These are phyloP conservation scores for Cryphonectria radicalis DNA, from an alignment of 2,329 filamentous ascomycete genomes.

Conservation along the genomic window DNA sequence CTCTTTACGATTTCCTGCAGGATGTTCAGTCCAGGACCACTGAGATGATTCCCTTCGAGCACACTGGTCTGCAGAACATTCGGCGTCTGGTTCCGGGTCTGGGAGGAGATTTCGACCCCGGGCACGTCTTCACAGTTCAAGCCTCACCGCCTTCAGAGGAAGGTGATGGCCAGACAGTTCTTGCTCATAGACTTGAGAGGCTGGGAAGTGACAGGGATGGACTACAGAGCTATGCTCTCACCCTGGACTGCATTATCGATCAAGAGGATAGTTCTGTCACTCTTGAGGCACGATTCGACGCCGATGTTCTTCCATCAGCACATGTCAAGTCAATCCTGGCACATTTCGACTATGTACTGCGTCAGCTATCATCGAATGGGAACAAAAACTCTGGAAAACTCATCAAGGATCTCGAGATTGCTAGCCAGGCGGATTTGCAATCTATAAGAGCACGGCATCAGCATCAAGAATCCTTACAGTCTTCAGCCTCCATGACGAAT, in stretches of 20 bases:
- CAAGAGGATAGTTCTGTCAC: neutral
- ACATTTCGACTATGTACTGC: neutral
- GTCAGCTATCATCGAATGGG: neutral
- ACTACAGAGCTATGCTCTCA: neutral
- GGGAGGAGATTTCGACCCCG: neutral
- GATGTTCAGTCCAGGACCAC: neutral
- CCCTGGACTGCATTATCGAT: neutral
- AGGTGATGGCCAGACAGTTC: neutral
- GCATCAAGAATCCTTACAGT: neutral
- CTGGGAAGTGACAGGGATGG: neutral
- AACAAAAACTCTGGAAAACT: neutral
- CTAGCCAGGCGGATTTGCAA: neutral
- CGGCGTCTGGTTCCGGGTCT: neutral
- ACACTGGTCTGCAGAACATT: slow-evolving; percentile 63
- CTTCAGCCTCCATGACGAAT: neutral
- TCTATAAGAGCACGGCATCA: neutral
- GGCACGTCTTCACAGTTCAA: neutral
- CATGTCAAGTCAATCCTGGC: neutral
- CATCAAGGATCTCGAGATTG: neutral
- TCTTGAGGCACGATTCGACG: neutral
- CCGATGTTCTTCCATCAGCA: neutral
- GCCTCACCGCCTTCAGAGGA: neutral
- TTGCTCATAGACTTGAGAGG: neutral
- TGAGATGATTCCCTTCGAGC: slow-evolving; percentile 61
- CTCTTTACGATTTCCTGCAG: neutral